Conservation (phyloP, 179 eudicot genomes). For the Beta macrorhiza region DNA sequence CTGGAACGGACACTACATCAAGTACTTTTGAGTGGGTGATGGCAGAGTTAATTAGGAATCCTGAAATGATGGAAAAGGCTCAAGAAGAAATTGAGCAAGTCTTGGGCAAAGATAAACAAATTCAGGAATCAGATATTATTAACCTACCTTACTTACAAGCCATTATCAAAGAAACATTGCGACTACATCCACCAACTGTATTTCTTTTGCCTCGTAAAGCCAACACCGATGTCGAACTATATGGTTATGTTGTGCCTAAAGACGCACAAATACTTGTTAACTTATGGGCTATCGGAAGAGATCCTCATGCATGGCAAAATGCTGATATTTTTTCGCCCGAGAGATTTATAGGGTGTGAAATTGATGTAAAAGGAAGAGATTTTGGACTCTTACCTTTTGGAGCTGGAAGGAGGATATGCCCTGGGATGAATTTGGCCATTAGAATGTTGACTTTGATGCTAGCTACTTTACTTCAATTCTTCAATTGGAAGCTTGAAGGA, state of each 20-base stretch:
- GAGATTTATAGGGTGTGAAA: conserved; percentile 22
- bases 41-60: conserved; percentile 28
- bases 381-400: conserved; percentile 34
- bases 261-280: conserved; percentile 34
- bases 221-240: conserved; percentile 26
- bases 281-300: conserved; percentile 38
- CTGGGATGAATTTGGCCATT: conserved; percentile 29
- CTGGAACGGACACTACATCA: conserved; percentile 33
- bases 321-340: conserved; percentile 23
- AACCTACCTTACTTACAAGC: conserved; percentile 35
- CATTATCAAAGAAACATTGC: conserved; percentile 36
- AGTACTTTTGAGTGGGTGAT: conserved; percentile 39
- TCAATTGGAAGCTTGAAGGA: conserved; percentile 33
- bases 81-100: conserved; percentile 28
- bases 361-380: conserved; percentile 33
- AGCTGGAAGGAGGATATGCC: conserved; percentile 36
- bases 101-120: conserved; percentile 20
- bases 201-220: conserved; percentile 38
- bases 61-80: conserved; percentile 25
- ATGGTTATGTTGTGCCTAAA: conserved; percentile 30
- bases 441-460: conserved; percentile 35
- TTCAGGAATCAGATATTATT: conserved; percentile 34
- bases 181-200: conserved; percentile 37
- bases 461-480: conserved; percentile 30
- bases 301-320: conserved; percentile 24